Base-by-base conservation (phyloP, 768 basidiomycete genomes). In the Lentinus tigrinus region DNA sequence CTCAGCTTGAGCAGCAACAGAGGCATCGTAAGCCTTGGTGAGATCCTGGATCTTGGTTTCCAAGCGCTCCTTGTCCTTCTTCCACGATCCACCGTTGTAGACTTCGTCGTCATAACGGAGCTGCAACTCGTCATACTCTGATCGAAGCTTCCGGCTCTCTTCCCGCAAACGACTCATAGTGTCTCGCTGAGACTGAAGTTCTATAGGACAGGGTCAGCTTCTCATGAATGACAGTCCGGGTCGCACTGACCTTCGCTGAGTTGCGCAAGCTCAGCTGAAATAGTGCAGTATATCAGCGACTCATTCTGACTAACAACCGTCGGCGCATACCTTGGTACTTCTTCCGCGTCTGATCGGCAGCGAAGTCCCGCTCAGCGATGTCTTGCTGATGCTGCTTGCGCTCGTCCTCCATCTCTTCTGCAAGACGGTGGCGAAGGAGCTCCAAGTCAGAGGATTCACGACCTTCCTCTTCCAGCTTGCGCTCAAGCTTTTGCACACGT, bases 41-140 rank as follows among this genome's bases (percentile, higher is more conserved):
- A 92, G 67, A 69, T 93, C 89, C 4, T 69, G 70, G 52, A 94
- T 91, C 80, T 91, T 93, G 52, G 83, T 88, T 60, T 94, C 91
- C 74, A 93, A 76, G 11, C 90, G 87, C 57, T 93, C 91, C 70
- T 86, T 91, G 75, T 95, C 92, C 67, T 90, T 89, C 75, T 88
- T 88, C 93, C 91, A 93, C 4, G 87, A 83, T 14, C 85, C 81
- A 47, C 88, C 86, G 56, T 82, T 88, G 70, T 87, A 89, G 8
- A 88, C 79, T 65, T 92, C 91, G 60, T 91, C 88, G 58, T 92
- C 88, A 62, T 84, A 86, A 38, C 83, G 81, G 34, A 89, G 72
- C 63, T 90, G 88, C 4, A 93, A 78, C 37, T 88, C 83, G 55
- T 91, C 89, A 50, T 85, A 83, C 58, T 93, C 86, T 0, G 88